Evolutionary conservation across 1,284 basidiomycete genomes (phyloP).

Genomic region (Lignosus rhinocerotis): DNA sequence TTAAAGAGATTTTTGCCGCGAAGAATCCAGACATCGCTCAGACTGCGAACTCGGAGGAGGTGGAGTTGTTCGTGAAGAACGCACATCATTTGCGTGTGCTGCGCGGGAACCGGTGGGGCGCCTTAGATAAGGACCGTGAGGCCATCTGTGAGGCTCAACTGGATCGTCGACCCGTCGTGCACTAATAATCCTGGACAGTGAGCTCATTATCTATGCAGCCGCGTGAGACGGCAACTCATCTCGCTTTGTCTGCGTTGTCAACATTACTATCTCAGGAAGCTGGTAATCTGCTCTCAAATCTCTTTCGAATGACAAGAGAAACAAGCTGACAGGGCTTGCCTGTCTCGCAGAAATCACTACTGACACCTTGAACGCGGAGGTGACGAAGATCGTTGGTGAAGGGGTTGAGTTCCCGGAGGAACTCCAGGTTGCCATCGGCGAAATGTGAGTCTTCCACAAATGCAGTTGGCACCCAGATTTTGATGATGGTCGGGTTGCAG

Average conservation of each 20-base stretch:
- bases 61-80: conserved; percentile 91
- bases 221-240: conserved; percentile 61
- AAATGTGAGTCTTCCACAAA: conserved; percentile 63
- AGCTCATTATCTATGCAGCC: conserved; percentile 36
- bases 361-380: conserved; percentile 38
- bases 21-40: conserved; percentile 26
- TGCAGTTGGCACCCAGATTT: not conserved
- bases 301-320: not conserved
- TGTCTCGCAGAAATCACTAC: conserved; percentile 26
- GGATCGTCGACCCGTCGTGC: too few species aligned
- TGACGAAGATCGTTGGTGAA: conserved; percentile 37
- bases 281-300: conserved; percentile 13
- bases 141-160: conserved; percentile 53
- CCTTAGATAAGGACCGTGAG: conserved; percentile 53
- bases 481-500: conserved; percentile 39
- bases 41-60: conserved; percentile 51
- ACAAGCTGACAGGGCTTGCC: not conserved
- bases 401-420: conserved; percentile 56
- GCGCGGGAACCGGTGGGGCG: conserved; percentile 67
- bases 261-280: conserved; percentile 31
- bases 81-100: conserved; percentile 81
- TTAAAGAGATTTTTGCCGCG: conserved; percentile 28
- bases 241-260: conserved; percentile 64
- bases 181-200: conserved; percentile 14
- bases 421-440: conserved; percentile 67